phyloP scores from a whole-genome alignment of 2,329 filamentous ascomycete genomes.

The Nemania bipapillata region DNA sequence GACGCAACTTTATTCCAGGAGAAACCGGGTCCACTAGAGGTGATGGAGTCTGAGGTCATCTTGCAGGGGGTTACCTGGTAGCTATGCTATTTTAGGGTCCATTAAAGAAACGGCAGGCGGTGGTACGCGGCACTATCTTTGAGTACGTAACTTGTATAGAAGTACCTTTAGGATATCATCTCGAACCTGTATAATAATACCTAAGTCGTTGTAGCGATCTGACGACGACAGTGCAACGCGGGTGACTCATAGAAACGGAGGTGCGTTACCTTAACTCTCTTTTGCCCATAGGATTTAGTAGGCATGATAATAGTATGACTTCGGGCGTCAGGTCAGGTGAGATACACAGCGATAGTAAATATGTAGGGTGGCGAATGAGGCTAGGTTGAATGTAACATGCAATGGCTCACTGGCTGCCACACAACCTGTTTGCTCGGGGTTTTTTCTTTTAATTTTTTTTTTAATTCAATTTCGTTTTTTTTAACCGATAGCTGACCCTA shows the following conservation, averaged over 20 bases:
- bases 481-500: neutral
- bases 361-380: neutral
- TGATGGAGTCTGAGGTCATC: constrained; percentile 21
- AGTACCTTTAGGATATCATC: no score
- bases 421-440: neutral
- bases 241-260: neutral
- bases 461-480: neutral
- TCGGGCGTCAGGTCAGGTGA: neutral
- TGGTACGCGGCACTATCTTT: no score
- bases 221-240: no score
- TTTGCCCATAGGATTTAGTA: neutral
- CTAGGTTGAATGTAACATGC: neutral
- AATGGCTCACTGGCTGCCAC: neutral
- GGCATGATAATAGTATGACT: constrained; percentile 1
- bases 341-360: neutral
- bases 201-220: neutral
- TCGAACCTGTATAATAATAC: no score
- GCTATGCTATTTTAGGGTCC: constrained; percentile 8
- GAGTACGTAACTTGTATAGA: no score
- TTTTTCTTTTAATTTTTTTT: neutral
- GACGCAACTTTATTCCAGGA: neutral
- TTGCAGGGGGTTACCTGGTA: constrained; percentile 4
- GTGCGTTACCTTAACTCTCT: neutral
- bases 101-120: constrained; percentile 12
- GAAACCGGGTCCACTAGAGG: constrained; percentile 14